Conservation (phyloP, 352 stramenopile species). For the Stramenopiles sp. region DNA sequence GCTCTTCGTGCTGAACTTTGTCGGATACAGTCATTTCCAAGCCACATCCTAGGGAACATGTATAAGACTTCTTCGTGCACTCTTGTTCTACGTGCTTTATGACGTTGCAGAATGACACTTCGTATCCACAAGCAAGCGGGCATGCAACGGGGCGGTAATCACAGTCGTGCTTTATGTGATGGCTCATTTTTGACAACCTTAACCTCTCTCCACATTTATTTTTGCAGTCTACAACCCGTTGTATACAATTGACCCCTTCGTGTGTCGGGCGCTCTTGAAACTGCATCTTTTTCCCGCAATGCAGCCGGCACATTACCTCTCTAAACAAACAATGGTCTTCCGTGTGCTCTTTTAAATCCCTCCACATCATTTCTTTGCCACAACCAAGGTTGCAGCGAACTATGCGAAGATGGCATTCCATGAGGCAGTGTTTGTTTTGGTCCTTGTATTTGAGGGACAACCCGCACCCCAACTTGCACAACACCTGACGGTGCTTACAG, state of each 20-base stretch:
- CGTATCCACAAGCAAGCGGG: slow-evolving; percentile 13
- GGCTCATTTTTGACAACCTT: too few species aligned
- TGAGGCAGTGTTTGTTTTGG: too few species aligned
- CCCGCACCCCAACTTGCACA: slow-evolving; percentile 21
- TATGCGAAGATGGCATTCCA: too few species aligned
- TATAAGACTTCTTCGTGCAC: slow-evolving; percentile 16
- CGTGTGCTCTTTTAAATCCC: slow-evolving; percentile 16
- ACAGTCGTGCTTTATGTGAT: slow-evolving; percentile 19
- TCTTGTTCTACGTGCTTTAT: slow-evolving; percentile 15
- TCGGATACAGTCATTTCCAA: neutral
- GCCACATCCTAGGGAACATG: slow-evolving; percentile 19
- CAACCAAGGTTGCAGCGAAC: too few species aligned
- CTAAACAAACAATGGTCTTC: slow-evolving; percentile 17
- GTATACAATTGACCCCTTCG: slow-evolving; percentile 17
- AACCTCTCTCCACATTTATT: too few species aligned
- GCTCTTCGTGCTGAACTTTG: slow-evolving; percentile 17
- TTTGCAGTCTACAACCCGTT: slow-evolving; percentile 16
- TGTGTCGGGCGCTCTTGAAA: slow-evolving; percentile 16
- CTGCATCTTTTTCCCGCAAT: slow-evolving; percentile 21
- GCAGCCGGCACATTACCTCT: slow-evolving; percentile 15
- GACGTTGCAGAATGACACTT: slow-evolving; percentile 17
- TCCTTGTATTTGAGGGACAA: too few species aligned
- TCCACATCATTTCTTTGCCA: slow-evolving; percentile 12
- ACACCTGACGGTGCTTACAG: slow-evolving; percentile 22
- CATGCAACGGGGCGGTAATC: slow-evolving; percentile 17